Base-by-base conservation (phyloP, 805 yeast species). In the Saturnispora mendoncae region DNA sequence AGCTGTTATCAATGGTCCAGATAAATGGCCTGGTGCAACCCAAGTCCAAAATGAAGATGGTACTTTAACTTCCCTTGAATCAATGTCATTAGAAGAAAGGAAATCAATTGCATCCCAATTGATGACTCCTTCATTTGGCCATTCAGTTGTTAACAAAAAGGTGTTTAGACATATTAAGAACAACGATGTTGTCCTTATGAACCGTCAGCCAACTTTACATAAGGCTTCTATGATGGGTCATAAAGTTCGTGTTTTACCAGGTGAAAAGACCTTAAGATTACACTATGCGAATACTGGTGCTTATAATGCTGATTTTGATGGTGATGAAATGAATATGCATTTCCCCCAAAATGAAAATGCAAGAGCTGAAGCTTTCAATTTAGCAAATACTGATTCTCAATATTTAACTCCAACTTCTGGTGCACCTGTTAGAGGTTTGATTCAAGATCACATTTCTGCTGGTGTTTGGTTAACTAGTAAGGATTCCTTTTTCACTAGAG, bases 171-270 rank as follows among this genome's bases (percentile, higher is more conserved):
- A 92, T 60, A 85, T 92, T 59, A 81, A 82, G 48, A 90, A 94
- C 66, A 81, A 86, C 50, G 99, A 94, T 64, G 88, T 92, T 46
- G 97, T 94, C 38, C 63, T 94, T 31, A 92, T 94, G 97, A 92
- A 92, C 68, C 88, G 99, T 70, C 99, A 92, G 69, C 98, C 99
- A 36, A 90, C 98, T 13, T 73, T 92, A 61, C 99, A 92, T 69
- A 92, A 92, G 67, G 98, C 98, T 36, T 94, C 98, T 23, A 92
- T 92, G 96, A 92, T 92, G 99, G 98, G 98, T 52, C 99, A 92
- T 66, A 84, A 81, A 58, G 98, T 92, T 33, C 77, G 96, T 56
- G 98, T 92, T 25, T 71, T 92, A 52, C 98, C 97, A 4, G 95
- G 95, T 45, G 98, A 92, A 60, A 92, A 92, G 70, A 94, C 98